A percentile compares a stretch with the other conserved stretches of the same genome.
These are phyloP conservation scores for Venturia asperata DNA, from an alignment of 2,329 filamentous ascomycete genomes.

Conservation along the genomic window DNA sequence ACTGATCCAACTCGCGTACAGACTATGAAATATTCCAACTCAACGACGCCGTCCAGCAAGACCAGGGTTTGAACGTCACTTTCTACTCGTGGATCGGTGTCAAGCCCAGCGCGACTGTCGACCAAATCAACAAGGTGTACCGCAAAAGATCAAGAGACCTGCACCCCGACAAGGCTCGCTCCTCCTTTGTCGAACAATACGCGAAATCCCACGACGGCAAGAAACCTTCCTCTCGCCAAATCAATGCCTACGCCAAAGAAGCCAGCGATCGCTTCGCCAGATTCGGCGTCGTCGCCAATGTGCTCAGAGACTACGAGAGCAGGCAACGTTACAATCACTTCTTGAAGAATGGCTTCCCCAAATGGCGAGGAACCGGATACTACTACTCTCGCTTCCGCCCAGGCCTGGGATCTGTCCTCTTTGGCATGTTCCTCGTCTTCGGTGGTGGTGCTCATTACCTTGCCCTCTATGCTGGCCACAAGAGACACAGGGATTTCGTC, in stretches of 20 bases:
- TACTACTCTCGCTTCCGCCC: slow-evolving; percentile 94
- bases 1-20: slow-evolving; percentile 32
- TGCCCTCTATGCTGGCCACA: slow-evolving; percentile 78
- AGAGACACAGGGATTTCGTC: slow-evolving; percentile 83
- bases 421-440: slow-evolving; percentile 72
- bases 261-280: slow-evolving; percentile 79
- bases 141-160: slow-evolving; percentile 75
- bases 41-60: slow-evolving; percentile 71
- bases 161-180: slow-evolving; percentile 89
- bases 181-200: slow-evolving; percentile 67
- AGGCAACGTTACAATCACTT: slow-evolving; percentile 94
- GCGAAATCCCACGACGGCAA: slow-evolving; percentile 50
- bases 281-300: slow-evolving; percentile 74
- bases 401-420: slow-evolving; percentile 74
- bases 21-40: slow-evolving; percentile 98
- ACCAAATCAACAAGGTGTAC: slow-evolving; percentile 91
- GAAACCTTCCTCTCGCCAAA: slow-evolving; percentile 63
- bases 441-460: slow-evolving; percentile 85
- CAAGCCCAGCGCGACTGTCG: slow-evolving; percentile 62
- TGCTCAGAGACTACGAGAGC: slow-evolving; percentile 65
- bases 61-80: slow-evolving; percentile 70
- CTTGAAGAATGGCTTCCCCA: slow-evolving; percentile 83
- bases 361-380: slow-evolving; percentile 96
- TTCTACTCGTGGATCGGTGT: slow-evolving; percentile 94
- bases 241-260: slow-evolving; percentile 70